phyloP scores from a whole-genome alignment of 2,329 filamentous ascomycete genomes.

The Botrytis galanthina region DNA sequence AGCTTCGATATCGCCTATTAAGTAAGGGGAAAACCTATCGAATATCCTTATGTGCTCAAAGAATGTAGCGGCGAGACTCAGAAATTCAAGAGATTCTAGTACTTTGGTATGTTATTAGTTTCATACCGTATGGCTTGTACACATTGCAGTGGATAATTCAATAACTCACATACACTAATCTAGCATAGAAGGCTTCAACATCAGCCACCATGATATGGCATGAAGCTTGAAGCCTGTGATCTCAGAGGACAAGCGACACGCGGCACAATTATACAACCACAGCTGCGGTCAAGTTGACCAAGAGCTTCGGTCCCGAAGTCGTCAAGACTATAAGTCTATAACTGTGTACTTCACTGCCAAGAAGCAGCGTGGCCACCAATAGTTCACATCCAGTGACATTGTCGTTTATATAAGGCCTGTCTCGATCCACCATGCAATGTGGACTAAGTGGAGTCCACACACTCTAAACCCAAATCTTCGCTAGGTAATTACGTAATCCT shows the following conservation, averaged over 20 bases:
- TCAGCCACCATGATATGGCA: neutral
- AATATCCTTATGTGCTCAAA: neutral
- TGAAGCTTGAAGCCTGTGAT: neutral
- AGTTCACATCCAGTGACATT: neutral
- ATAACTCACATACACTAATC: too few species aligned
- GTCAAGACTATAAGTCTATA: neutral
- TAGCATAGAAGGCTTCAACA: neutral
- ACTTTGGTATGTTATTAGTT: neutral
- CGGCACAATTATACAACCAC: neutral
- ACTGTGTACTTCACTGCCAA: neutral
- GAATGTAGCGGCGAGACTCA: neutral
- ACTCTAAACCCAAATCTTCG: neutral
- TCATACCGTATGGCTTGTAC: neutral
- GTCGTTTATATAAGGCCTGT: neutral
- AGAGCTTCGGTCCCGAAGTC: neutral
- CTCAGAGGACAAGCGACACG: neutral
- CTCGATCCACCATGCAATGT: neutral
- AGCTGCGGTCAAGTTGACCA: neutral
- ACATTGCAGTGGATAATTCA: neutral
- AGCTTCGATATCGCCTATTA: neutral
- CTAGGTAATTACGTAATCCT: neutral
- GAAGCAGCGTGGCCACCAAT: neutral
- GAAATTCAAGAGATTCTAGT: neutral
- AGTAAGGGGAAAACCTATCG: neutral
- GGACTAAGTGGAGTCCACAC: neutral